Evolutionary conservation across 441 rosid species (phyloP), one percentile per base, ranked within the genome.

Genomic region (Adansonia gregorii): DNA sequence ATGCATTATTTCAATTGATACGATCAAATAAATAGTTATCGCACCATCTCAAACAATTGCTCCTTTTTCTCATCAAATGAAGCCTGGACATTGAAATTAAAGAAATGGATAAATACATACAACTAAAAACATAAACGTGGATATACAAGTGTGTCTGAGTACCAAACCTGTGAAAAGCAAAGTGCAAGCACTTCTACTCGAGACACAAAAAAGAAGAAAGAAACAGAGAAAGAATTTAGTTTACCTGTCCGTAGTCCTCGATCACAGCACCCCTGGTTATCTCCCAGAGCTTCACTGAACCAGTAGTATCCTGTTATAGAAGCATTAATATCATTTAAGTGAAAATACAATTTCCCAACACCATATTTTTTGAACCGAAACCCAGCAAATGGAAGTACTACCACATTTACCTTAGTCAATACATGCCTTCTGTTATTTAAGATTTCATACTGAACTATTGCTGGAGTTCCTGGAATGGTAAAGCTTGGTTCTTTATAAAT

Each of bases 241-340:
- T 56, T 59, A 94, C 99, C 98, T 92, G 88, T 79, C 98, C 99
- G 63, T 85, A 97, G 87, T 97, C 99, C 83, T 92, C 92, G 75
- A 94, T 86, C 75, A 93, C 94, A 79, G 86, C 81, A 67, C 98
- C 99, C 84, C 84, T 86, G 71, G 98, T 94, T 76, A 94, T 85
- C 88, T 94, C 97, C 99, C 99, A 94, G 54, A 94, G 90, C 88
- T 94, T 97, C 78, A 94, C 98, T 3, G 94, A 84, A 82, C 95
- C 98, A 84, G 89, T 93, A 83, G 97, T 83, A 75, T 94, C 98
- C 99, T 97, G 79, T 79, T 71, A 77, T 79, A 85, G 24, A 75
- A 55, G 71, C 65, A 56, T 61, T 20, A 61, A 74, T 27, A 83
- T 75, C 72, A 70, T 72, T 79, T 79, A 69, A 31, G 71, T n/a